phyloP scores from a whole-genome alignment of 1,139 yeast species.

The Lodderomyces parapsilosis region DNA sequence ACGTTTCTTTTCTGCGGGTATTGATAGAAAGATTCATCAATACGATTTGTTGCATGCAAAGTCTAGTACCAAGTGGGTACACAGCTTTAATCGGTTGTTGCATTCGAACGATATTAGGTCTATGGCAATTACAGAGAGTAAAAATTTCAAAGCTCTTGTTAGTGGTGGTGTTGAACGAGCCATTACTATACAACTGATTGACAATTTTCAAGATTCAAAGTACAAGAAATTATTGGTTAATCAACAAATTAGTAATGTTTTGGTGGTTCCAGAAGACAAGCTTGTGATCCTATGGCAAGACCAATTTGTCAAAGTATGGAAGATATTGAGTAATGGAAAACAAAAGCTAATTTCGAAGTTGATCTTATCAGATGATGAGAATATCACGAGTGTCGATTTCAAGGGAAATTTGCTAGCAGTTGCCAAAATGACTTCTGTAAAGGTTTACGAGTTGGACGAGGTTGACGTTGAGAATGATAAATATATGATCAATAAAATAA shows the following conservation, averaged over 20 bases:
- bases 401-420: slow-evolving; percentile 66
- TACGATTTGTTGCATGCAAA: slow-evolving; percentile 48
- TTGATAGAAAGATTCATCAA: slow-evolving; percentile 85
- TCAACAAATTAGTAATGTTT: slow-evolving; percentile 59
- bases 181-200: slow-evolving; percentile 68
- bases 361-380: slow-evolving; percentile 73
- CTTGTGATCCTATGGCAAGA: slow-evolving; percentile 78
- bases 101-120: slow-evolving; percentile 91
- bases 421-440: slow-evolving; percentile 66
- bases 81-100: slow-evolving; percentile 69
- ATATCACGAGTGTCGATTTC: slow-evolving; percentile 68
- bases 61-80: slow-evolving; percentile 68
- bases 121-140: slow-evolving; percentile 68
- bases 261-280: slow-evolving; percentile 47
- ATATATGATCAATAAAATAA: slow-evolving; percentile 51
- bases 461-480: slow-evolving; percentile 29
- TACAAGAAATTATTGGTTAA: slow-evolving; percentile 69
- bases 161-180: slow-evolving; percentile 91
- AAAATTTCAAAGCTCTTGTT: slow-evolving; percentile 65
- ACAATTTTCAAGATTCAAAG: slow-evolving; percentile 70
- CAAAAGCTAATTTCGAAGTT: slow-evolving; percentile 63
- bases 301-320: slow-evolving; percentile 82
- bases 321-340: slow-evolving; percentile 37
- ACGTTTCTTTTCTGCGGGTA: slow-evolving; percentile 83
- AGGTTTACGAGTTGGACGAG: slow-evolving; percentile 57